Percentiles rank a stretch among this genome's conserved stretches.
These are phyloP conservation scores for Calamus simplicifolius DNA, from an alignment of 176 grass and related monocot species.

Conservation along the genomic window DNA sequence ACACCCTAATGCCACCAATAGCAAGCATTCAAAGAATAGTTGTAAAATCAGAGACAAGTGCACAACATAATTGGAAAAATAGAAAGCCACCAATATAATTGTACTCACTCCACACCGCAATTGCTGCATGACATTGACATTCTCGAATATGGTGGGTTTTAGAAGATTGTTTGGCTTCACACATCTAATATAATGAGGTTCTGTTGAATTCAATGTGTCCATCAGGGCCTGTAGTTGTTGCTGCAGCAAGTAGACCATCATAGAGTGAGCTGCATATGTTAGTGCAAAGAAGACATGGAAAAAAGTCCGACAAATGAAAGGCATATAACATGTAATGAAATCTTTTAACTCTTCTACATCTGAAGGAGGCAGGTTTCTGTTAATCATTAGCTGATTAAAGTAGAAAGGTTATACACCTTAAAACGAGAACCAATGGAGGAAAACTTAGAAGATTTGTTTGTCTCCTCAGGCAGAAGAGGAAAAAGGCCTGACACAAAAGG, in stretches of 20 bases:
- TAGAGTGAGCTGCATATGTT: conserved; percentile 8
- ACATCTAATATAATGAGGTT: conserved; percentile 98
- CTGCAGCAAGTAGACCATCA: conserved; percentile 40
- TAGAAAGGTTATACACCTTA: conserved; percentile 44
- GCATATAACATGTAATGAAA: too few relatives aligned
- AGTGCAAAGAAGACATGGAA: neutral
- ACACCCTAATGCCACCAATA: conserved; percentile 63
- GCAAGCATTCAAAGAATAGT: neutral
- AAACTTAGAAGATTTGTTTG: conserved; percentile 91
- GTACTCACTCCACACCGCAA: conserved; percentile 97
- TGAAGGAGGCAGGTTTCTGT: too few relatives aligned
- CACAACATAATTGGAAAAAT: too few relatives aligned
- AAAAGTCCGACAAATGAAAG: too few relatives aligned
- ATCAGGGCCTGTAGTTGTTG: conserved; percentile 94
- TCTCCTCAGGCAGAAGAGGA: conserved; percentile 70
- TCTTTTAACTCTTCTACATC: too few relatives aligned
- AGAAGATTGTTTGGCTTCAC: conserved; percentile 99
- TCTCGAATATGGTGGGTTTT: conserved; percentile 91
- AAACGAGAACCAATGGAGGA: conserved; percentile 94
- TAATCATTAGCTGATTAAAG: neutral
- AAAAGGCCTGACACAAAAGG: conserved; percentile 87
- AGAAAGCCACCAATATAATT: neutral
- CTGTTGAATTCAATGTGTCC: conserved; percentile 97
- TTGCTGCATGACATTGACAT: conserved; percentile 99
- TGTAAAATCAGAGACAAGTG: too few relatives aligned